Percentiles rank a stretch among this genome's conserved stretches.
phyloP scores from a whole-genome alignment of 352 stramenopile species.

The Phytophthora citricola region DNA sequence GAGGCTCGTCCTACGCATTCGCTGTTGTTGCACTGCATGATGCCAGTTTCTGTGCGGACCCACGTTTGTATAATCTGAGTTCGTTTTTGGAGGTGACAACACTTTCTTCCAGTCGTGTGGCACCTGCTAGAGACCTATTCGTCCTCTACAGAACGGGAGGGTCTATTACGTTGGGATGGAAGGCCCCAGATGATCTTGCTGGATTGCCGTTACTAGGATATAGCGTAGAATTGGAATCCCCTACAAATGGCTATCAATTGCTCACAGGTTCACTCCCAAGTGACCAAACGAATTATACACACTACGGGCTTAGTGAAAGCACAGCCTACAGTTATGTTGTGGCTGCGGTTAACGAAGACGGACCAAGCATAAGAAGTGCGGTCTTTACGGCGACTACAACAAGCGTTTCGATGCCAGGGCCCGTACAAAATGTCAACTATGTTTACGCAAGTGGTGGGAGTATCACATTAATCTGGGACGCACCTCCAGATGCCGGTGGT shows the following conservation, averaged over 20 bases:
- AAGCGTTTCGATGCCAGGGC: constrained; percentile 24
- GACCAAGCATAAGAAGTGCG: constrained; percentile 35
- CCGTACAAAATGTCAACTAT: constrained; percentile 27
- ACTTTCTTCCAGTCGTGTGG: constrained; percentile 40
- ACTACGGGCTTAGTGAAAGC: constrained; percentile 48
- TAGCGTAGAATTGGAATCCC: constrained; percentile 28
- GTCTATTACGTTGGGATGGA: constrained; percentile 55
- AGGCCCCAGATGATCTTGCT: constrained; percentile 53
- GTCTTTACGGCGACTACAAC: constrained; percentile 27
- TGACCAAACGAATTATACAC: constrained; percentile 35
- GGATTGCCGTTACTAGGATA: constrained; percentile 53
- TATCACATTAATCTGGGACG: constrained; percentile 49
- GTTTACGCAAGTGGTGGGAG: constrained; percentile 29
- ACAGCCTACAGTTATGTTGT: constrained; percentile 57
- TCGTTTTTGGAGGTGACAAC: constrained; percentile 43
- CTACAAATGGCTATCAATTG: neutral
- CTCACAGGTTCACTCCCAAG: constrained; percentile 10
- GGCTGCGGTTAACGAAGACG: constrained; percentile 59
- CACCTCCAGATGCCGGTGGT: constrained; percentile 55
- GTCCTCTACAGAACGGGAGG: constrained; percentile 44
- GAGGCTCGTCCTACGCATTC: constrained; percentile 49
- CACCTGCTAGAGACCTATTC: constrained; percentile 28
- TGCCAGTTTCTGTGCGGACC: constrained; percentile 57
- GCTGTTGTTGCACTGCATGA: constrained; percentile 53
- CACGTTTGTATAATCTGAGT: constrained; percentile 25